phyloP scores from a whole-genome alignment of 1,139 yeast species.

The Kodamaea arcana region DNA sequence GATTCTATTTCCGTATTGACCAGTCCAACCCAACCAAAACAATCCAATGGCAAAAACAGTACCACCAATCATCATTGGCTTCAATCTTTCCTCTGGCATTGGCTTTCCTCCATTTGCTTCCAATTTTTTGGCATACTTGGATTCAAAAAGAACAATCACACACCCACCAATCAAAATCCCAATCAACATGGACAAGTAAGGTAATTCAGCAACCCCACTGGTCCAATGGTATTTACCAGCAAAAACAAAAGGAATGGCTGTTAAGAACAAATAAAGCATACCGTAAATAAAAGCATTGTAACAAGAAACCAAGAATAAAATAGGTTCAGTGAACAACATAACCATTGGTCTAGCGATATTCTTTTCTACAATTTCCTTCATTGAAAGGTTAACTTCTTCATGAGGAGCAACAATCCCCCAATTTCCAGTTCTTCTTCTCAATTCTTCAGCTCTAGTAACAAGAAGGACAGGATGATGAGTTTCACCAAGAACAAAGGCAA shows the following conservation, averaged over 20 bases:
- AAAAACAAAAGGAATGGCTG: constrained; percentile 77
- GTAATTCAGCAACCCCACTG: constrained; percentile 55
- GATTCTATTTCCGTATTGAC: constrained; percentile 59
- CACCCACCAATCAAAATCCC: constrained; percentile 61
- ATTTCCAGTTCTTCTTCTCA: constrained; percentile 54
- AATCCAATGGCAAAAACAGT: constrained; percentile 70
- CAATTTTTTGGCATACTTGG: constrained; percentile 28
- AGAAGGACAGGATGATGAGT: constrained; percentile 51
- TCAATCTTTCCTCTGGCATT: constrained; percentile 76
- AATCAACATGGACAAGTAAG: constrained; percentile 56
- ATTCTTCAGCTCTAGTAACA: constrained; percentile 55
- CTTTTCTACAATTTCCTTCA: constrained; percentile 64
- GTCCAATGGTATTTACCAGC: constrained; percentile 53
- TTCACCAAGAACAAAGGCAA: constrained; percentile 38
- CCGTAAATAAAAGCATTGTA: constrained; percentile 86
- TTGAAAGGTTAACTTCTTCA: constrained; percentile 60
- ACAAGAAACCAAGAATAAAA: constrained; percentile 60
- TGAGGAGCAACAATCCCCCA: constrained; percentile 88
- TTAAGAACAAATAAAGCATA: constrained; percentile 68
- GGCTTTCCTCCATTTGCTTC: constrained; percentile 52
- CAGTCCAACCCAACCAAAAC: constrained; percentile 85
- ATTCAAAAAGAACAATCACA: constrained; percentile 26
- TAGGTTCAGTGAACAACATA: constrained; percentile 72
- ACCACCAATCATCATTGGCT: constrained; percentile 69
- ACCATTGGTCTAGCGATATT: constrained; percentile 65